These are phyloP conservation scores for Hygrocybe coccinea DNA, from an alignment of 768 basidiomycete genomes.

Conservation along the genomic window DNA sequence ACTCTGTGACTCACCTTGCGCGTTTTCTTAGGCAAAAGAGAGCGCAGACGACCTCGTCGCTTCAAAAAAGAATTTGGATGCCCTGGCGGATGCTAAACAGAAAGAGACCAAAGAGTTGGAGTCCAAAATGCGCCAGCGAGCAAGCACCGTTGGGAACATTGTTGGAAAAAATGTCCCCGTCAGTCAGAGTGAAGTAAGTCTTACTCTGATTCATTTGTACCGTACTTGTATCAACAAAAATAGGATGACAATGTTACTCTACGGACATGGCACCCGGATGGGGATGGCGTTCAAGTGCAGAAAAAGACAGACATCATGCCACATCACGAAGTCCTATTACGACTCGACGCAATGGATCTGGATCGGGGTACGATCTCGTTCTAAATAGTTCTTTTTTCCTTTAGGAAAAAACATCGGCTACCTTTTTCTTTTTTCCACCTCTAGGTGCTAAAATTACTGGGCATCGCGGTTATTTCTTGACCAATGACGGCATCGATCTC, in stretches of 20 bases:
- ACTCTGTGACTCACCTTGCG: neutral
- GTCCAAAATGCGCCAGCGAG: conserved; percentile 71
- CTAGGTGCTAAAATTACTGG: conserved; percentile 87
- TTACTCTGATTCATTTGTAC: neutral
- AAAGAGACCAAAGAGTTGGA: conserved; percentile 77
- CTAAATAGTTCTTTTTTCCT: neutral
- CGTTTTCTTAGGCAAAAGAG: conserved; percentile 70
- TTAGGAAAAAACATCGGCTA: too few relatives aligned
- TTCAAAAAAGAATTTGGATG: conserved; percentile 80
- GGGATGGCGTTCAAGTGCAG: conserved; percentile 65
- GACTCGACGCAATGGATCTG: conserved; percentile 93
- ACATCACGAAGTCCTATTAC: conserved; percentile 95
- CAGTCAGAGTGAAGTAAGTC: conserved; percentile 77
- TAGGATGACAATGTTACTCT: conserved; percentile 88
- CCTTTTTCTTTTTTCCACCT: too few relatives aligned
- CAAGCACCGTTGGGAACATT: conserved; percentile 83
- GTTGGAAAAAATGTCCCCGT: conserved; percentile 84
- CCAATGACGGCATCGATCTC: conserved; percentile 91
- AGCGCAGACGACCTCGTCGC: conserved; percentile 82
- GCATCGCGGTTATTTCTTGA: conserved; percentile 95
- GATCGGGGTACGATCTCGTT: conserved; percentile 70
- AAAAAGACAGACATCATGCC: conserved; percentile 76
- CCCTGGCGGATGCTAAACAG: conserved; percentile 68
- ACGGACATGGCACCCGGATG: conserved; percentile 82
- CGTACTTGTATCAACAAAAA: neutral